phyloP scores from a whole-genome alignment of 2,329 filamentous ascomycete genomes.

The Didymosphaeria variabile region DNA sequence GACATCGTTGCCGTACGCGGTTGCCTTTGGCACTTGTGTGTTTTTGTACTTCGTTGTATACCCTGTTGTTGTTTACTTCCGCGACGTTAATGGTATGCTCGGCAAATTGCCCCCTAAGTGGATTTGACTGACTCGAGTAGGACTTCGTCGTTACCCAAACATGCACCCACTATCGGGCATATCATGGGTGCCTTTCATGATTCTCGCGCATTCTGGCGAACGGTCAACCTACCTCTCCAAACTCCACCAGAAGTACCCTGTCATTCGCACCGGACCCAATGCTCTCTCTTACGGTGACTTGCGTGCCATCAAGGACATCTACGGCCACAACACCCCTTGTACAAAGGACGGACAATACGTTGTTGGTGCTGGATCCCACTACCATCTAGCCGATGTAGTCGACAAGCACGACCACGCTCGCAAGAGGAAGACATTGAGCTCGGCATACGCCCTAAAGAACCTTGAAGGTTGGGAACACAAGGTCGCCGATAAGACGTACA shows the following conservation, averaged over 20 bases:
- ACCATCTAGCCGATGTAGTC: conserved; percentile 62
- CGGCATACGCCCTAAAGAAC: conserved; percentile 63
- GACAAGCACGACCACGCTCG: conserved; percentile 62
- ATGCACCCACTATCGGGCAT: conserved; percentile 58
- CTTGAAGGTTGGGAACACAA: conserved; percentile 65
- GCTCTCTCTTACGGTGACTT: conserved; percentile 43
- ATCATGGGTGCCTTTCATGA: conserved; percentile 58
- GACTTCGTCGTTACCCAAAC: conserved; percentile 60
- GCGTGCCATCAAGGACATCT: conserved; percentile 59
- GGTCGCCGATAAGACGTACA: conserved; percentile 61
- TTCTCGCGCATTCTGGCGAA: conserved; percentile 55
- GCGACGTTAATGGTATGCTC: conserved; percentile 54
- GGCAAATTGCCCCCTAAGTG: neutral
- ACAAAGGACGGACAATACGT: conserved; percentile 61
- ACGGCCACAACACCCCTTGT: conserved; percentile 61
- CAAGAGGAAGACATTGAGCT: conserved; percentile 61
- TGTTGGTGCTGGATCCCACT: conserved; percentile 58
- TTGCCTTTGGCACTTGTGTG: conserved; percentile 30
- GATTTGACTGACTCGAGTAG: conserved; percentile 20
- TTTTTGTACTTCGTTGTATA: conserved; percentile 52
- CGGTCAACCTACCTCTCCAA: conserved; percentile 55
- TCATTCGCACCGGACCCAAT: conserved; percentile 48
- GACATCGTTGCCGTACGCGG: conserved; percentile 34
- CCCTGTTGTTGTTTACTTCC: conserved; percentile 55
- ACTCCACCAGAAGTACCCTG: conserved; percentile 58